phyloP scores from a whole-genome alignment of 495 filamentous ascomycete species.

The Tuber borchii region DNA sequence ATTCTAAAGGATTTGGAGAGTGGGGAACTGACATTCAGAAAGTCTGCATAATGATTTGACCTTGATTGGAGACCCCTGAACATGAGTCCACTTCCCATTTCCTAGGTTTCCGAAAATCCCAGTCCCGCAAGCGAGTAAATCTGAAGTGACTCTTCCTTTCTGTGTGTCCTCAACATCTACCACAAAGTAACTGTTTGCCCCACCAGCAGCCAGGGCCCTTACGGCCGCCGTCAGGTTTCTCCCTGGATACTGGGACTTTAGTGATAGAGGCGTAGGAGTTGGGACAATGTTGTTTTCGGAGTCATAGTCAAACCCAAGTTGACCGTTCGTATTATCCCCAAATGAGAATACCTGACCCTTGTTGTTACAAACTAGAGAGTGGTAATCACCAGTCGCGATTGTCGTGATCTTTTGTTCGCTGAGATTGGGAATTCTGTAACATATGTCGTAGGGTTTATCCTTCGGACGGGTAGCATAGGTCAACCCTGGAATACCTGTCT shows the following conservation, averaged over 20 bases:
- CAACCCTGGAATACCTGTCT: slow-evolving; percentile 77
- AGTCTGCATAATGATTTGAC: slow-evolving; percentile 76
- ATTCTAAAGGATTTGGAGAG: neutral
- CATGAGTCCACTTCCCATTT: slow-evolving; percentile 83
- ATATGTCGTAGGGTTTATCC: slow-evolving; percentile 67
- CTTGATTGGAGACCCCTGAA: slow-evolving; percentile 70
- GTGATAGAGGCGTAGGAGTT: slow-evolving; percentile 59
- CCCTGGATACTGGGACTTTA: slow-evolving; percentile 63
- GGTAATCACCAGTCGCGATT: slow-evolving; percentile 79
- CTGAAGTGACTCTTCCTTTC: slow-evolving; percentile 56
- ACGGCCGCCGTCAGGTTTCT: slow-evolving; percentile 54
- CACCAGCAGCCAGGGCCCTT: slow-evolving; percentile 74
- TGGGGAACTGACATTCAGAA: slow-evolving; percentile 54
- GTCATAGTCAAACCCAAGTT: slow-evolving; percentile 69
- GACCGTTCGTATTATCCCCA: slow-evolving; percentile 82
- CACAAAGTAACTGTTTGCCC: slow-evolving; percentile 75
- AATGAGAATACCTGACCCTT: slow-evolving; percentile 77
- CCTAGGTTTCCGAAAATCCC: slow-evolving; percentile 79
- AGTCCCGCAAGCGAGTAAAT: slow-evolving; percentile 78
- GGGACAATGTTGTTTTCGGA: slow-evolving; percentile 58
- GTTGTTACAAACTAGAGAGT: slow-evolving; percentile 69
- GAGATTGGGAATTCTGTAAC: slow-evolving; percentile 64
- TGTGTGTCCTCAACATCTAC: slow-evolving; percentile 57
- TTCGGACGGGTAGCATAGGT: slow-evolving; percentile 69
- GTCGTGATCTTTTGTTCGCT: slow-evolving; percentile 57